A percentile compares a stretch with the other conserved stretches of the same genome.
These are phyloP conservation scores for Xylaria venustula DNA, from an alignment of 495 filamentous ascomycete genomes.

Conservation along the genomic window DNA sequence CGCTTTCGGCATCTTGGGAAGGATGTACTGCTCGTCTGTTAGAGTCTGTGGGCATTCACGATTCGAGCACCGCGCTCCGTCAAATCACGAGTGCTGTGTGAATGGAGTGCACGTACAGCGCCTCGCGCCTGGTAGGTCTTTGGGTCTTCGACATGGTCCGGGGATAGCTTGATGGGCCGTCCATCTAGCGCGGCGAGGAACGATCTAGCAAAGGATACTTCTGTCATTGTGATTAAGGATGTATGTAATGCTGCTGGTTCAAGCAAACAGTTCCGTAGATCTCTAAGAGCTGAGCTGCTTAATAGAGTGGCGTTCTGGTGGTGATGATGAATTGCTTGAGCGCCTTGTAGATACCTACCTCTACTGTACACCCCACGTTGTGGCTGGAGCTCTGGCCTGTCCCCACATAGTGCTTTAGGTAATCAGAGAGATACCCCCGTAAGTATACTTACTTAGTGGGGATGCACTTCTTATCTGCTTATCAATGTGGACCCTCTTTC, in stretches of 20 bases:
- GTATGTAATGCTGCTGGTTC: neutral
- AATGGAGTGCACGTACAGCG: conserved; percentile 57
- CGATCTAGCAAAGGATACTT: conserved; percentile 76
- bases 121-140: conserved; percentile 65
- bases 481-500: conserved; percentile 14
- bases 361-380: conserved; percentile 24
- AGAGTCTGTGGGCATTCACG: neutral
- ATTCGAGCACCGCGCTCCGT: neutral
- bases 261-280: conserved; percentile 13
- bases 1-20: conserved; percentile 49
- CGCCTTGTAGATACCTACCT: too few relatives aligned
- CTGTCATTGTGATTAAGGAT: conserved; percentile 61
- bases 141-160: conserved; percentile 84
- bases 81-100: neutral
- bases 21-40: conserved; percentile 38
- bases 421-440: too few relatives aligned
- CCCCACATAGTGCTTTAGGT: neutral
- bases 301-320: neutral
- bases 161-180: conserved; percentile 69
- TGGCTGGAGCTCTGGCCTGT: conserved; percentile 22
- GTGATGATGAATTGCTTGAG: neutral
- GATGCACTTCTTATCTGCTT: conserved; percentile 24
- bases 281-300: neutral
- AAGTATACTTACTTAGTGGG: neutral
- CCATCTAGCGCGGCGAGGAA: conserved; percentile 79